Evolutionary conservation across 768 basidiomycete genomes (phyloP), one percentile per base, ranked within the genome.

Genomic region (Ramaria rubella): DNA sequence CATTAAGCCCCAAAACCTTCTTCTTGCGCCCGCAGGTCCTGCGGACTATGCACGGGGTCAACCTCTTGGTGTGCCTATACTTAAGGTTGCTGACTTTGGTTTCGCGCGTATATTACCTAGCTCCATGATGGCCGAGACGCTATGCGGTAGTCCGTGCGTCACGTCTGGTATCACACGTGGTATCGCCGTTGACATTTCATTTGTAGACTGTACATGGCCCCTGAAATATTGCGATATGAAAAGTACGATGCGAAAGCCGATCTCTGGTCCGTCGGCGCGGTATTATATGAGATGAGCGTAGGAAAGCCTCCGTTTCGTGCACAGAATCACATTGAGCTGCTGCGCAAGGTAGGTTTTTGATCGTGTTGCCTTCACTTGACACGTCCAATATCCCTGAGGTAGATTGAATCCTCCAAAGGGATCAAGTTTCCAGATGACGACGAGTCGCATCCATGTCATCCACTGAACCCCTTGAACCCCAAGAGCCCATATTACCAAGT

Each of bases 241-340:
- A 94, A 94, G 68, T 98, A 99, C 70, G 94, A 96, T 68, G 94
- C 94, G 19, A 95, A 93, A 68, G 96, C 91, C 11, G 96, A 99
- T 68, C 77, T 99, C 1, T 99, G 96, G 96, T 94, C 92, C 29
- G 94, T 98, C 46, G 96, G 96, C 5, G 92, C 96, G 0, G 94
- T 99, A 23, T 74, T 98, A 2, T 99, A 85, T 72, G 96, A 99
- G 70, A 97, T 96, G 87, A 78, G 83, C 17, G 89, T 92, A 30
- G 96, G 94, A 2, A 85, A 84, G 63, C 90, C 96, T 1, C 96
- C 96, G 0, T 99, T 94, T 70, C 85, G 94, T 15, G 96, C 96
- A 0, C 83, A 85, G 69, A 99, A 98, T 66, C 95, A 97, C 68
- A 88, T 98, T 64, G 96, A 97, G 64, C 80, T 99, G 8, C 73